Base-by-base conservation (phyloP, 352 stramenopile species). In the Phytophthora uliginosa region DNA sequence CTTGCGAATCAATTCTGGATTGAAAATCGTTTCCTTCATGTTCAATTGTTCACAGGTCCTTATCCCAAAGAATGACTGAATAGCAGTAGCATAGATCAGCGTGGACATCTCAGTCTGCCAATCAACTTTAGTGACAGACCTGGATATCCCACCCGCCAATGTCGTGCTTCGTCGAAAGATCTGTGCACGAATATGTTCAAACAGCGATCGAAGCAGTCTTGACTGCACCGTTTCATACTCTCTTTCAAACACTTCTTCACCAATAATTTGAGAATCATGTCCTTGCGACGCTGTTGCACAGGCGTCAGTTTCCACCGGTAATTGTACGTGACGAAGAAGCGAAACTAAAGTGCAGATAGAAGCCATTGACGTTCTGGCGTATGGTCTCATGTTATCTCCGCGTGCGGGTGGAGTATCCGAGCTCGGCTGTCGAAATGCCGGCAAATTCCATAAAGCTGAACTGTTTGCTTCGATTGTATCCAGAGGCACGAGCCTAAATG, bases 371-470 rank as follows among this genome's bases (percentile, higher is more conserved):
- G 72, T 74, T 60, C 76, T 80, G 10, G 76, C 76, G 40, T 74
- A 73, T 7, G 72, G 64, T 40, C 55, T 69, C 61, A 69, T 71
- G 12, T 17, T 69, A 63, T 83, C 76, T 63, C 72, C 73, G 55
- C 73, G 76, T 38, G 60, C 61, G 15, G 53, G 59, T 51, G 65
- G 57, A 12, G 56, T 69, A 20, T 80, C 76, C 22, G 52, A 42
- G 28, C 53, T 69, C 42, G 72, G 68, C 45, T 67, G 63, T 47
- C 73, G 74, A 72, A 91, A 86, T 28, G 81, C 80, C 51, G 84
- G 73, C 38, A 91, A 67, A 66, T 74, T 78, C 80, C 82, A 88
- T 10, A 91, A 59, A 36, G 70, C 58, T 18, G 33, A 31, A 24
- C 74, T 77, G n/a, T 53, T 82, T 20, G 66, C 54, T 64, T 77